Evolutionary conservation across 2,329 filamentous ascomycete species (phyloP).

Genomic region (Chaetomiaceae sp.): DNA sequence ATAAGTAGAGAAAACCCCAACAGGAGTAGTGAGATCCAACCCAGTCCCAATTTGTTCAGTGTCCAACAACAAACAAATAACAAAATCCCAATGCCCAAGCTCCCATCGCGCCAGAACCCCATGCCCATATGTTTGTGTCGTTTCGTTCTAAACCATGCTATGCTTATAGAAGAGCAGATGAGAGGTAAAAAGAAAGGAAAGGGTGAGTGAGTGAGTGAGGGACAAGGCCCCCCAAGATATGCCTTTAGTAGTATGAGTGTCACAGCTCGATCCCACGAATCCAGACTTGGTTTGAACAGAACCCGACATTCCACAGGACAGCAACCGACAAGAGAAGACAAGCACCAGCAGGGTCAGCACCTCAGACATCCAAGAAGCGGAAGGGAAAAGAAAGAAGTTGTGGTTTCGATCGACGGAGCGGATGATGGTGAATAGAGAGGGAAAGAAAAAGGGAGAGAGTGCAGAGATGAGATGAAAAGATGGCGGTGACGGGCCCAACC

Average conservation of each 20-base stretch:
- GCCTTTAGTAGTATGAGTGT: neutral
- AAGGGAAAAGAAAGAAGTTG: conserved; percentile 23
- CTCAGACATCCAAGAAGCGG: conserved; percentile 19
- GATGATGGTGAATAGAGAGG: conserved; percentile 3
- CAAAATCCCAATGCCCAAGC: neutral
- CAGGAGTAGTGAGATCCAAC: conserved; percentile 20
- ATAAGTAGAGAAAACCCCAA: conserved; percentile 23
- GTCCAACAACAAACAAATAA: conserved; percentile 11
- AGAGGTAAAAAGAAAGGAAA: conserved; percentile 1
- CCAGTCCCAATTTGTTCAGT: conserved; percentile 23
- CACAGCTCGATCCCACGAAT: too few relatives aligned
- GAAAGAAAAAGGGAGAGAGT: conserved; percentile 17
- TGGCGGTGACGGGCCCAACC: conserved; percentile 38
- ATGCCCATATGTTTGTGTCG: conserved; percentile 19
- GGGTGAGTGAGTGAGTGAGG: neutral
- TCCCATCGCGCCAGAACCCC: conserved; percentile 10
- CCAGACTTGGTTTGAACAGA: neutral
- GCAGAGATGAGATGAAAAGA: neutral
- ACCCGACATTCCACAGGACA: too few relatives aligned
- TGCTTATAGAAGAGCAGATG: conserved; percentile 3
- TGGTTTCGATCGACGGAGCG: conserved; percentile 12
- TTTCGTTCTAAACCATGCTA: conserved; percentile 22
- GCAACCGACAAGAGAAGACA: conserved; percentile 6
- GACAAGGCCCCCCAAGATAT: neutral
- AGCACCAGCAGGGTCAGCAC: conserved; percentile 24